Evolutionary conservation across 2,329 filamentous ascomycete species (phyloP), one percentile per base, ranked within the genome.

Genomic region (Aspergillus uvarum): DNA sequence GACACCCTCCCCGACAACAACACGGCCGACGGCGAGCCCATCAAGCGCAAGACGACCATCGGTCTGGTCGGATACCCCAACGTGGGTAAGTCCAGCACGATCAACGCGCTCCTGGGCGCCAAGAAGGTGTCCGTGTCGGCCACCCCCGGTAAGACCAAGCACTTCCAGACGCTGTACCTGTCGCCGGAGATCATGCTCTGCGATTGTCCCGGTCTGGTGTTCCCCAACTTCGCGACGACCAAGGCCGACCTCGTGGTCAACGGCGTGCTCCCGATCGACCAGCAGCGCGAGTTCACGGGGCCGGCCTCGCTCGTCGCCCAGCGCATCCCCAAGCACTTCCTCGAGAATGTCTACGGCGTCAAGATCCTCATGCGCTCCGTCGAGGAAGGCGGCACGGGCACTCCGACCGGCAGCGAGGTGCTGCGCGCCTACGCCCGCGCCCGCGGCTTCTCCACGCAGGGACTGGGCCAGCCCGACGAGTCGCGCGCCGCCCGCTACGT

Each of bases 121-220:
- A 99, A 98, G 81, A 99, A 98, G 80, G 95, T 99, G 5, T 98
- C 94, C 0, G 96, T 99, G 44, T 99, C 95, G 16, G 89, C 94
- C 14, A 99, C 95, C 1, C 95, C 95, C 4, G 95, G 95, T 74
- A 99, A 99, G 81, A 99, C 95, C 14, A 99, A 99, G 81, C 95
- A 99, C 72, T 99, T 99, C 81, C 95, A 99, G 77, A 99, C 95
- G 1, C 95, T 99, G 60, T 93, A 97, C 74, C 86, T 99, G 32
- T 95, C 90, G 60, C 90, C 95, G 1, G 87, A 88, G 60, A 92
- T 99, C 63, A 85, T 98, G 51, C 85, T 99, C 6, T 98, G 95
- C 77, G 95, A 99, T 87, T 99, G 95, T 73, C 95, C 95, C 10
- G 95, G 95, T 88, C 88, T 99, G 21, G 96, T 99, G 1, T 98